A percentile compares a stretch with the other conserved stretches of the same genome.
These are phyloP conservation scores for Gentiana dahurica DNA, from an alignment of 257 asterid genomes.

Conservation along the genomic window DNA sequence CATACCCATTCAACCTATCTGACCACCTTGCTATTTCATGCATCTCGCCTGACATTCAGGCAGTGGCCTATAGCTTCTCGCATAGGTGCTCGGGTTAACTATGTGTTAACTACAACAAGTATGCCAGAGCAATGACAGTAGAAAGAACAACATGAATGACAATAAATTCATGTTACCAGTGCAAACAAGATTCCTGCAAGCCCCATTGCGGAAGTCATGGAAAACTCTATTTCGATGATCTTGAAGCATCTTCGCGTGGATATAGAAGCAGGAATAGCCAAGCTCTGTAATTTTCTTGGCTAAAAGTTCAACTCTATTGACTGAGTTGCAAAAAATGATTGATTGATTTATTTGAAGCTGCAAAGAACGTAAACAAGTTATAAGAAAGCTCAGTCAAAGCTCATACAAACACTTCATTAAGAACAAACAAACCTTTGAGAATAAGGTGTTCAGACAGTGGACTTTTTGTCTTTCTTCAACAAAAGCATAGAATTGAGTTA, in stretches of 20 bases:
- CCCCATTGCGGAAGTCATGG: conserved; percentile 93
- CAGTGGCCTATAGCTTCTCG: too few species aligned
- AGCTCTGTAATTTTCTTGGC: conserved; percentile 95
- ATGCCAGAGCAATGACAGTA: background rate
- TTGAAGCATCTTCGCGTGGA: conserved; percentile 95
- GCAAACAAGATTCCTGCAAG: conserved; percentile 95
- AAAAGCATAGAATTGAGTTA: conserved; percentile 80
- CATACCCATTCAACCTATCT: too few species aligned
- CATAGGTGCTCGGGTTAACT: too few species aligned
- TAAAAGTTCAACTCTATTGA: conserved; percentile 85
- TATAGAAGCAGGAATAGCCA: conserved; percentile 89
- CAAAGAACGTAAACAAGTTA: conserved; percentile 10
- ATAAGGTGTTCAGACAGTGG: conserved; percentile 82
- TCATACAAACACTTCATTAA: background rate
- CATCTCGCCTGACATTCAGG: too few species aligned
- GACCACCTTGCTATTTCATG: too few species aligned
- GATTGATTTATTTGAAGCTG: conserved; percentile 97
- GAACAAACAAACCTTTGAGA: conserved; percentile 47
- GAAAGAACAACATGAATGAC: background rate
- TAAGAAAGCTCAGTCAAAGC: background rate
- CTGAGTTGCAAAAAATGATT: conserved; percentile 89
- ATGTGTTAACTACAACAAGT: background rate
- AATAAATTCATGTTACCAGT: conserved; percentile 39
- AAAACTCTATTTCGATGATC: conserved; percentile 90
- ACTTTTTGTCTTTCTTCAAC: conserved; percentile 94